phyloP scores from a whole-genome alignment of 768 basidiomycete genomes.

The Pleurotus platypus region DNA sequence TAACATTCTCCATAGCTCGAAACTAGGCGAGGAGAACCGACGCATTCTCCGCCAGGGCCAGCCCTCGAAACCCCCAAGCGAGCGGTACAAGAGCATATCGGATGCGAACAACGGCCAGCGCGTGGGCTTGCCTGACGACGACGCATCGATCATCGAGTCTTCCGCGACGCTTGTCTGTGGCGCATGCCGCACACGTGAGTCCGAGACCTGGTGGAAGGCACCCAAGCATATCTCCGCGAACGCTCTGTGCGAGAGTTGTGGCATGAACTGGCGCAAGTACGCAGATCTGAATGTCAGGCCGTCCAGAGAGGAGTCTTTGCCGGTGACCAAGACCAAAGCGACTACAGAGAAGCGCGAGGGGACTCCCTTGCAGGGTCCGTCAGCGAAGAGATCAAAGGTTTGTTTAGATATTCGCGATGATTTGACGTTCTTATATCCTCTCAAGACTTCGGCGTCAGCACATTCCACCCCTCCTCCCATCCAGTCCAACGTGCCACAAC shows the following conservation, averaged over 20 bases:
- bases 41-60: constrained; percentile 39
- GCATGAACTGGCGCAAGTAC: constrained; percentile 90
- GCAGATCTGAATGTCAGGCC: constrained; percentile 81
- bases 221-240: constrained; percentile 78
- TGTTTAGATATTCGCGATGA: constrained; percentile 8
- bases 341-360: constrained; percentile 62
- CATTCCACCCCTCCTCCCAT: constrained; percentile 67
- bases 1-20: constrained; percentile 38
- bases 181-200: constrained; percentile 81
- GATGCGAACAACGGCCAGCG: constrained; percentile 42
- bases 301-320: constrained; percentile 60
- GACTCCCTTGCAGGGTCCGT: constrained; percentile 42
- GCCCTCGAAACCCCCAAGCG: constrained; percentile 29
- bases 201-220: constrained; percentile 86
- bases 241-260: constrained; percentile 83
- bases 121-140: constrained; percentile 63
- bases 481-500: constrained; percentile 48
- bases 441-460: constrained; percentile 44
- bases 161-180: constrained; percentile 62
- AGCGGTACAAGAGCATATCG: constrained; percentile 31
- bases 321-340: constrained; percentile 45
- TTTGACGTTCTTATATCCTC: neutral
- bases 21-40: constrained; percentile 66
- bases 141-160: constrained; percentile 67
- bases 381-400: constrained; percentile 43